Evolutionary conservation across 495 filamentous ascomycete species (phyloP), one percentile per base, ranked within the genome.

Genomic region (Penicillium cosmopolitanum): DNA sequence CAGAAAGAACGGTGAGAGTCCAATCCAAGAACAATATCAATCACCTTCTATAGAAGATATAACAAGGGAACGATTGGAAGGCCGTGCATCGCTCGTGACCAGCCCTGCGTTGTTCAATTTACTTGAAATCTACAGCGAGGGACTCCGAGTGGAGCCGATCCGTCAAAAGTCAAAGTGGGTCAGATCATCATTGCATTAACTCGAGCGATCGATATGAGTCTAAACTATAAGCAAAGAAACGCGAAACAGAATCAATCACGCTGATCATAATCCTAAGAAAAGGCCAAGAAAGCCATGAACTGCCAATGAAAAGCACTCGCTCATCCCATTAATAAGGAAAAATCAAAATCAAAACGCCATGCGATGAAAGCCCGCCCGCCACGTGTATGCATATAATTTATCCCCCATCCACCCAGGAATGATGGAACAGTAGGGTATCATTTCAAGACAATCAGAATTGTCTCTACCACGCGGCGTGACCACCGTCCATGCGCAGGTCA

Each of bases 401-500:
- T 16, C 44, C 44, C 31, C 38, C 33, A 21, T 35, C 23, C 8
- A 34, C 25, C 18, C 4, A 21, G 23, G 23, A 5, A 33, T 15
- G 28, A 31, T 50, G 36, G 36, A 38, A 38, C 36, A 38, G 15
- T 50, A 50, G n/a, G 47, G 21, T 25, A 34, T 40, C 15, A 53
- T 21, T 53, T 7, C 18, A 31, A 19, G 35, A 25, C 54, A 48
- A 12, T n/a, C 5, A 48, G n/a, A n/a, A 28, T 40, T 40, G 48
- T 66, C 64, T 83, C 63, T 83, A 95, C 91, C 91, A 94, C 12
- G 89, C 88, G 54, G 84, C 79, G 73, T 94, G 91, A 10, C 91
- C 91, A 19, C 90, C 91, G 69, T 95, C 90, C 56, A 94, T 92
- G 51, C 89, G 80, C 71, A 95, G 65, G 71, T 96, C 91, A 19